phyloP scores from a whole-genome alignment of 1,284 basidiomycete genomes.

The Cystobasidium sp. region DNA sequence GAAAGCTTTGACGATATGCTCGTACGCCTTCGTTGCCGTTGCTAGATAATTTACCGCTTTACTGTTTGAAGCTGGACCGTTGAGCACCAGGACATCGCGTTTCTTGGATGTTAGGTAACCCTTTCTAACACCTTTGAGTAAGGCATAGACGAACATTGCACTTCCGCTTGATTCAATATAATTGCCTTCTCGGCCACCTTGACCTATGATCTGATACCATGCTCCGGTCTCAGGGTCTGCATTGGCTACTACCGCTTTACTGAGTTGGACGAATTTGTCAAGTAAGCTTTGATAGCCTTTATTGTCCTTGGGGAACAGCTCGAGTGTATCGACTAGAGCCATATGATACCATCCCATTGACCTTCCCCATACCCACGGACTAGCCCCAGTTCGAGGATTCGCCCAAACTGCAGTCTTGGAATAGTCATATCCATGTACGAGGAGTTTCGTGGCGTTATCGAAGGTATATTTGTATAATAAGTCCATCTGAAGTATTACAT shows the following conservation, averaged over 20 bases:
- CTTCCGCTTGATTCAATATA: slow-evolving; percentile 16
- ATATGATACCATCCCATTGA: slow-evolving; percentile 14
- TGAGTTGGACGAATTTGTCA: slow-evolving; percentile 4
- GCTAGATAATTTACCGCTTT: neutral
- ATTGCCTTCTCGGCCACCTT: slow-evolving; percentile 14
- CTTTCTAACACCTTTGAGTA: slow-evolving; percentile 6
- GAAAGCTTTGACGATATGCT: slow-evolving; percentile 10
- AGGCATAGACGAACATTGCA: slow-evolving; percentile 10
- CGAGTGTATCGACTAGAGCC: slow-evolving; percentile 8
- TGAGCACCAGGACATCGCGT: too few species aligned
- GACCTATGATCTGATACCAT: slow-evolving; percentile 19
- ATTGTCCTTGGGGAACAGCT: slow-evolving; percentile 1
- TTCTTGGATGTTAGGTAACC: slow-evolving; percentile 2
- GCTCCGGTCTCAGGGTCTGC: slow-evolving; percentile 3
- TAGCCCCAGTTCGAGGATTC: slow-evolving; percentile 6
- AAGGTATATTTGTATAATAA: neutral
- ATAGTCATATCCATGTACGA: slow-evolving; percentile 17
- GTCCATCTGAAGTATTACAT: slow-evolving; percentile 6
- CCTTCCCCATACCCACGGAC: slow-evolving; percentile 12
- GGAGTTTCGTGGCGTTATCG: neutral
- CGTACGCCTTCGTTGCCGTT: slow-evolving; percentile 4
- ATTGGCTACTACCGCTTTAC: neutral
- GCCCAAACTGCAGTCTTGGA: slow-evolving; percentile 5
- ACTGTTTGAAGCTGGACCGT: neutral
- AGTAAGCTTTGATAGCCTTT: neutral